Evolutionary conservation across 768 basidiomycete genomes (phyloP).

Genomic region (Rhodotorula diobovata): DNA sequence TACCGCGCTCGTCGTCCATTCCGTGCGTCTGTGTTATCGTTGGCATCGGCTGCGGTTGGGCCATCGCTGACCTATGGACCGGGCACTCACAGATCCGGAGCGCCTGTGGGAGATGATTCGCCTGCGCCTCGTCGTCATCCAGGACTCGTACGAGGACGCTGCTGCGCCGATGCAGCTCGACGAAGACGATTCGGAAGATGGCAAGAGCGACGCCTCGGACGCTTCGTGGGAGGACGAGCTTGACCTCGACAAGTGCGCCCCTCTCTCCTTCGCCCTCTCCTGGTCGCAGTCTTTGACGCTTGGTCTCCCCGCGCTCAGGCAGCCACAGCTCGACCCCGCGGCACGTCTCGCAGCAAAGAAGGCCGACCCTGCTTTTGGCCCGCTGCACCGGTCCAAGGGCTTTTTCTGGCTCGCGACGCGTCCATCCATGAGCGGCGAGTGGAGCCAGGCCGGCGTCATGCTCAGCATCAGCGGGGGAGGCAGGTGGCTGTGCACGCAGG

Average conservation of each 20-base stretch:
- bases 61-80: not conserved
- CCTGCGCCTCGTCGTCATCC: slow-evolving; percentile 46
- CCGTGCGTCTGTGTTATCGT: slow-evolving; percentile 14
- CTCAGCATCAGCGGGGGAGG: slow-evolving; percentile 44
- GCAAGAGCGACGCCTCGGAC: slow-evolving; percentile 33
- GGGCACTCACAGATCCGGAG: slow-evolving; percentile 33
- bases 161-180: slow-evolving; percentile 32
- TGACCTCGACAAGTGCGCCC: slow-evolving; percentile 9
- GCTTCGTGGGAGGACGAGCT: slow-evolving; percentile 39
- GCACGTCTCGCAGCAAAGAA: slow-evolving; percentile 43
- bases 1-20: slow-evolving; percentile 47
- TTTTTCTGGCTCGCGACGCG: slow-evolving; percentile 48
- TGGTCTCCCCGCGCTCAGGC: not conserved
- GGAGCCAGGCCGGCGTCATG: slow-evolving; percentile 47
- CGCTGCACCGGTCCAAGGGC: slow-evolving; percentile 46
- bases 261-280: too few relatives aligned
- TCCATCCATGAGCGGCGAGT: slow-evolving; percentile 45
- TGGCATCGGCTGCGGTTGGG: too few relatives aligned
- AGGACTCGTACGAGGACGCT: slow-evolving; percentile 41
- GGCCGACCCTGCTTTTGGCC: slow-evolving; percentile 42
- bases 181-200: slow-evolving; percentile 37
- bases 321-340: slow-evolving; percentile 45
- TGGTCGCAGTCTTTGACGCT: too few relatives aligned
- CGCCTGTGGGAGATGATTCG: slow-evolving; percentile 46
- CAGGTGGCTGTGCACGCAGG: slow-evolving; percentile 45